These are phyloP conservation scores for Zygosaccharomyces bisporus DNA, from an alignment of 805 yeast genomes.

Conservation along the genomic window DNA sequence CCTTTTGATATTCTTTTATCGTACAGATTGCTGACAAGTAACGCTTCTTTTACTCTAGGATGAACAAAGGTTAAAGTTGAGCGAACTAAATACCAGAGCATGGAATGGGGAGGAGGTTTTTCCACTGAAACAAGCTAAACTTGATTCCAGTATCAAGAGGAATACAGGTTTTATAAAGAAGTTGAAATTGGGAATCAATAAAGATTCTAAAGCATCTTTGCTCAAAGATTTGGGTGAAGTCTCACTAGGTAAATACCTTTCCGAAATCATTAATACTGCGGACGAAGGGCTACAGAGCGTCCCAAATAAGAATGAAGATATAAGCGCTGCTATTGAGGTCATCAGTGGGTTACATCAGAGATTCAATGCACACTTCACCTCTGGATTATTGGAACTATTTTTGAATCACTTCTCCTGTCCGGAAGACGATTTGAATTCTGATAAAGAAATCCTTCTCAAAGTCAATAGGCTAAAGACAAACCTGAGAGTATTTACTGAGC, in stretches of 20 bases:
- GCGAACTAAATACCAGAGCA: conserved; percentile 43
- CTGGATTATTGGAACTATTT: conserved; percentile 42
- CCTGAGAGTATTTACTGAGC: conserved; percentile 53
- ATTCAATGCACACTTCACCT: conserved; percentile 53
- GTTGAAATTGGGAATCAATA: conserved; percentile 52
- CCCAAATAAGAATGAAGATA: conserved; percentile 52
- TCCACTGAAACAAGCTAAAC: conserved; percentile 32
- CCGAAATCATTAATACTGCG: conserved; percentile 61
- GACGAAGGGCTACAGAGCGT: conserved; percentile 55
- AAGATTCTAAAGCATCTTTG: conserved; percentile 46
- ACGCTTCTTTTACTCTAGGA: conserved; percentile 13
- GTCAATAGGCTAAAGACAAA: conserved; percentile 44
- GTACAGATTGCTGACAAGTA: conserved; percentile 2
- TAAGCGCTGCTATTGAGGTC: conserved; percentile 61
- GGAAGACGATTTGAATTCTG: conserved; percentile 18
- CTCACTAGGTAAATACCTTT: conserved; percentile 68
- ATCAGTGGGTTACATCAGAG: conserved; percentile 75
- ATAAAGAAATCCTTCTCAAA: conserved; percentile 45
- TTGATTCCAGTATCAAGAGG: conserved; percentile 77
- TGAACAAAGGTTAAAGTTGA: conserved; percentile 32
- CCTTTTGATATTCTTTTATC: not conserved
- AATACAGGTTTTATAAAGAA: conserved; percentile 77
- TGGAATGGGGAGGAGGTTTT: conserved; percentile 50
- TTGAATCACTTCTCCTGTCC: conserved; percentile 41
- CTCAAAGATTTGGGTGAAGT: conserved; percentile 59